Base-by-base conservation (phyloP, 2,329 filamentous ascomycete genomes). In the Sclerotinia nivalis region DNA sequence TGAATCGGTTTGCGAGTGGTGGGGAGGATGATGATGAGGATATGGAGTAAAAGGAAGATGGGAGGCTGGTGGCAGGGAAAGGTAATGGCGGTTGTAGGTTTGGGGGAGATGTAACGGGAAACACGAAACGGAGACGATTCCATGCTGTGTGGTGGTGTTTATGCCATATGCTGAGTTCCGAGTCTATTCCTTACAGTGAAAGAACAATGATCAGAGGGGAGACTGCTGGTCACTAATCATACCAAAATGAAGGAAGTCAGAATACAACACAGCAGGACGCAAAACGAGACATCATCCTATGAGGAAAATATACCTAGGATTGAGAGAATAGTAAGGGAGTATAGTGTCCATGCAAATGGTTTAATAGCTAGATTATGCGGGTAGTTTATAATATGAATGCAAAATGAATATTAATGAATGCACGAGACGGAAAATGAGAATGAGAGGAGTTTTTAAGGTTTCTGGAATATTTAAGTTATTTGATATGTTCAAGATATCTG, bases 1-100 rank as follows among this genome's bases (percentile, higher is more conserved):
- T 6, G 2, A 52, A 64, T 52, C 31, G 22, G 2, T 28, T 52
- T 65, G 61, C 47, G 0, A 52, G 47, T 52, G 61, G 47, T 40
- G 47, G 25, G 1, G 61, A 64, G 10, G 61, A 65, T 65, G 61
- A 64, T 3, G 61, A 65, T 28, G 45, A 37, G 22, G 31, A 65
- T 28, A 65, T 65, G 61, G n/a, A 28, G 9, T 52, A 50, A 22
- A 9, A 4, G 13, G 4, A 28, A 25, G 13, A 3, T 12, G 40
- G 18, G 1, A 61, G 28, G 40, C 5, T 49, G 6, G 43, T 13
- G 25, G 28, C 2, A 31, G 6, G 25, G 43, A 25, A 7, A 13
- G 6, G 15, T n/a, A 31, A 49, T 7, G 25, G 18, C 10, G 28
- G 9, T 61, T 40, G 20, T 59, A n/a, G n/a, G n/a, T 25, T 40